Evolutionary conservation across 331 rosid genomes (phyloP).

Genomic region (Quercus tomentella): DNA sequence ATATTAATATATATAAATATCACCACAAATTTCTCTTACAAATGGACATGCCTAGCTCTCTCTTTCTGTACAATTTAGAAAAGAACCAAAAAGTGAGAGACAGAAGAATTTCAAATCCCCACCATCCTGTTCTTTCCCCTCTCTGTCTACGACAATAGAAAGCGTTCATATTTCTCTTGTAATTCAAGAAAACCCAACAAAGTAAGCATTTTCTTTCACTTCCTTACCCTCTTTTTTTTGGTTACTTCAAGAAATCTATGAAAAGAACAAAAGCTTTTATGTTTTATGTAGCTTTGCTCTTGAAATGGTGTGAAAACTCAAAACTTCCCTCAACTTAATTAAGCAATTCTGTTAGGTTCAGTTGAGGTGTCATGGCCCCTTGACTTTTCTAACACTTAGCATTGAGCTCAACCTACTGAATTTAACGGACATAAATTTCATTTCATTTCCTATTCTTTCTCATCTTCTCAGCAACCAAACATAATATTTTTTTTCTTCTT

Average conservation of each 20-base stretch:
- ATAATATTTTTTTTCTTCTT: background rate
- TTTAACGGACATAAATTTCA: background rate
- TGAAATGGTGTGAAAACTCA: background rate
- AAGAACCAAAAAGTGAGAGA: background rate
- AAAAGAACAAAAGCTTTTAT: too few relatives aligned
- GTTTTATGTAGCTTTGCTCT: background rate
- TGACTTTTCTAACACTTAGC: too few relatives aligned
- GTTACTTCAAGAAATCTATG: background rate
- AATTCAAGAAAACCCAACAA: background rate
- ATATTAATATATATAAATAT: background rate
- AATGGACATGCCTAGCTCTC: background rate
- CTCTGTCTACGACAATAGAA: background rate
- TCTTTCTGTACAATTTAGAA: background rate
- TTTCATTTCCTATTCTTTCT: background rate
- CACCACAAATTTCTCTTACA: background rate
- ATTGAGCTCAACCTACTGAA: background rate
- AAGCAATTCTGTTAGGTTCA: too few relatives aligned
- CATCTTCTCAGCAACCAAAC: background rate
- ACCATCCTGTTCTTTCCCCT: background rate
- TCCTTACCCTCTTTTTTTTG: background rate
- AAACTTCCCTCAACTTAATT: background rate
- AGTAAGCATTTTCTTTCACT: conserved; percentile 15
- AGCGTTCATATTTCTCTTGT: too few relatives aligned
- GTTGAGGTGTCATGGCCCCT: too few relatives aligned
- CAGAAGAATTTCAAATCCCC: background rate